phyloP scores from a whole-genome alignment of 805 yeast genomes.

The Ogataea wickerhamii region DNA sequence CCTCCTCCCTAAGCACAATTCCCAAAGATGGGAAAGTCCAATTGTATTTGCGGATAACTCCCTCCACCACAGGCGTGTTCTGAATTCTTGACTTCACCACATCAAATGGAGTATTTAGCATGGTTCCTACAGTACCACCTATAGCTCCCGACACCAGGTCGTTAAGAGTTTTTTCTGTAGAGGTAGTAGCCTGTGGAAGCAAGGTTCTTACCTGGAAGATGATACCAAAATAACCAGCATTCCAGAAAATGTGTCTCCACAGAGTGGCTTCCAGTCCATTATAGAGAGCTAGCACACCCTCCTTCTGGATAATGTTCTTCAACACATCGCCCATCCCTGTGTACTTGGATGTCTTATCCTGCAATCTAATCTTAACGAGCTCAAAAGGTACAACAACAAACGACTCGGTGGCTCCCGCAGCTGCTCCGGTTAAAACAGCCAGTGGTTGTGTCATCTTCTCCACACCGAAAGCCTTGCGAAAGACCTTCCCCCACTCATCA shows the following conservation, averaged over 20 bases:
- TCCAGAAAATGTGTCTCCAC: slow-evolving; percentile 97
- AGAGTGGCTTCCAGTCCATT: slow-evolving; percentile 95
- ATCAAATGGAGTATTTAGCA: slow-evolving; percentile 93
- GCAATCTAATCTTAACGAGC: slow-evolving; percentile 89
- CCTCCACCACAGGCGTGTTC: slow-evolving; percentile 59
- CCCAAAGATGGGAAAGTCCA: slow-evolving; percentile 85
- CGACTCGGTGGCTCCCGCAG: slow-evolving; percentile 97
- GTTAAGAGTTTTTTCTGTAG: slow-evolving; percentile 73
- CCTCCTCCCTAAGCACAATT: slow-evolving; percentile 84
- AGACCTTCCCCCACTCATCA: slow-evolving; percentile 91
- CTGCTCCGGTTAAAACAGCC: slow-evolving; percentile 91
- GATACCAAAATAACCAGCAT: slow-evolving; percentile 96
- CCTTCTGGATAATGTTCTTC: slow-evolving; percentile 60
- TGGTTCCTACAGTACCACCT: slow-evolving; percentile 97
- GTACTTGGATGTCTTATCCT: slow-evolving; percentile 79
- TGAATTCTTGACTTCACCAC: slow-evolving; percentile 97
- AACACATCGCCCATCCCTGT: slow-evolving; percentile 83
- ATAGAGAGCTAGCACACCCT: slow-evolving; percentile 81
- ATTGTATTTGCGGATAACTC: slow-evolving; percentile 80
- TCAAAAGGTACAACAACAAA: slow-evolving; percentile 98
- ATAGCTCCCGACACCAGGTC: slow-evolving; percentile 90
- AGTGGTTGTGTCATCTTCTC: slow-evolving; percentile 71
- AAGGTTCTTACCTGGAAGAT: slow-evolving; percentile 80
- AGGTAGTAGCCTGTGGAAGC: slow-evolving; percentile 71
- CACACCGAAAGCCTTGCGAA: slow-evolving; percentile 67